phyloP scores from a whole-genome alignment of 192 early-diverging fungal species.

The Coemansia sp. region DNA sequence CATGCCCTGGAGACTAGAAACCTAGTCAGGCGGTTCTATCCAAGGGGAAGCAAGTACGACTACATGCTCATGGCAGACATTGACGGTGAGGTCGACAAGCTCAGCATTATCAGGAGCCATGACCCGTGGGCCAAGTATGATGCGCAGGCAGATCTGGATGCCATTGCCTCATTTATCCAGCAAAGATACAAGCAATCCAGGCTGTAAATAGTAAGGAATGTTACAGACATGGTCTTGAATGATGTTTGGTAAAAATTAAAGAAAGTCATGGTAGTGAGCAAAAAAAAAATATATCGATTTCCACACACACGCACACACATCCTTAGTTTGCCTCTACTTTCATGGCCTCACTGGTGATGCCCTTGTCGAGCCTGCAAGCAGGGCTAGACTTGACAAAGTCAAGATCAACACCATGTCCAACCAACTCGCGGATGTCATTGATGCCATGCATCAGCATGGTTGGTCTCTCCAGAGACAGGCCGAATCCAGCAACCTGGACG shows the following conservation, averaged over 20 bases:
- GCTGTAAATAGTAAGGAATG: not conserved
- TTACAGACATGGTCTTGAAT: too few species aligned
- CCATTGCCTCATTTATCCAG: slow-evolving; percentile 30
- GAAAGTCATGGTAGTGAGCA: not conserved
- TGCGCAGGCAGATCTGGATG: slow-evolving; percentile 29
- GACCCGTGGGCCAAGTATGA: slow-evolving; percentile 48
- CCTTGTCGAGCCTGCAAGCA: slow-evolving; percentile 89
- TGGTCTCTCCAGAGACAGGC: slow-evolving; percentile 93
- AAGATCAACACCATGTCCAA: slow-evolving; percentile 94
- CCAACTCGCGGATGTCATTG: slow-evolving; percentile 90
- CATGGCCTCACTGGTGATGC: slow-evolving; percentile 23
- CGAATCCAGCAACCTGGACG: slow-evolving; percentile 97
- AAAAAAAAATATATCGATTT: not conserved
- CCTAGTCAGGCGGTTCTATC: slow-evolving; percentile 54
- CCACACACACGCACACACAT: too few species aligned
- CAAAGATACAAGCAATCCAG: slow-evolving; percentile 11
- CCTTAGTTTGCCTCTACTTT: slow-evolving; percentile 1
- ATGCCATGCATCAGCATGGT: slow-evolving; percentile 98
- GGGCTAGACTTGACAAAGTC: slow-evolving; percentile 88
- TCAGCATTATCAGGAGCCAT: slow-evolving; percentile 52
- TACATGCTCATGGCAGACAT: slow-evolving; percentile 51
- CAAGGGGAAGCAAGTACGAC: slow-evolving; percentile 47
- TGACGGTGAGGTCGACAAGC: slow-evolving; percentile 33
- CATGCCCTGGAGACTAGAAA: slow-evolving; percentile 35
- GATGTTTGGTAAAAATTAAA: not conserved